A percentile compares a stretch with the other conserved stretches of the same genome.
phyloP scores from a whole-genome alignment of 805 yeast genomes.

The Nematodospora valgi region DNA sequence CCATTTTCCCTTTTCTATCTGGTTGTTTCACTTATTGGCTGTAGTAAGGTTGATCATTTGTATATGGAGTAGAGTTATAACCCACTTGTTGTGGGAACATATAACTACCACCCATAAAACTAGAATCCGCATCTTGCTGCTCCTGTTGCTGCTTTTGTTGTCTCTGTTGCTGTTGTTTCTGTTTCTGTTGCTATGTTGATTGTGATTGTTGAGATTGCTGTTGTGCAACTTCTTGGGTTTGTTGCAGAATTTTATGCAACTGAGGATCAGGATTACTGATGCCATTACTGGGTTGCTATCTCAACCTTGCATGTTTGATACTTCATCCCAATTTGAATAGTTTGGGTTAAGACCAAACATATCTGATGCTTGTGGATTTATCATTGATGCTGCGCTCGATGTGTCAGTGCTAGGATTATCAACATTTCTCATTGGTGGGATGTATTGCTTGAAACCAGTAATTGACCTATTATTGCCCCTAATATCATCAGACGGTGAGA shows the following conservation, averaged over 20 bases:
- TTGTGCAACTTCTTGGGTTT: slow-evolving; percentile 3
- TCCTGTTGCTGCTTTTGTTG: slow-evolving; percentile 8
- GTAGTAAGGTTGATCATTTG: slow-evolving; percentile 3
- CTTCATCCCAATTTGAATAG: slow-evolving; percentile 2
- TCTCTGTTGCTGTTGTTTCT: slow-evolving; percentile 1
- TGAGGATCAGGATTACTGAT: not conserved
- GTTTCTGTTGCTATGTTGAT: not conserved
- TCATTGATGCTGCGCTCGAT: slow-evolving; percentile 6
- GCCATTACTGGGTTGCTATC: no score
- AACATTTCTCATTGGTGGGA: slow-evolving; percentile 2
- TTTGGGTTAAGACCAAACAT: no score
- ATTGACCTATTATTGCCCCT: not conserved
- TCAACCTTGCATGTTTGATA: no score
- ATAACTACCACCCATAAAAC: slow-evolving; percentile 2
- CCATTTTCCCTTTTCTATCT: not conserved
- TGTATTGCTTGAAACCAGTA: slow-evolving; percentile 7
- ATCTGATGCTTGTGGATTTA: not conserved
- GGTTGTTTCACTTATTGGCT: not conserved
- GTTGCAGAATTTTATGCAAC: not conserved
- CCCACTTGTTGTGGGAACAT: slow-evolving; percentile 7
- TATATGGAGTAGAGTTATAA: not conserved
- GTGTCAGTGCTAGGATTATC: slow-evolving; percentile 1
- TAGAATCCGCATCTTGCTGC: slow-evolving; percentile 2
- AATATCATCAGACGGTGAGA: slow-evolving; percentile 26
- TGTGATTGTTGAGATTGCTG: slow-evolving; percentile 4